Evolutionary conservation across 2,329 filamentous ascomycete genomes (phyloP).

Genomic region (Colletotrichum sp.): DNA sequence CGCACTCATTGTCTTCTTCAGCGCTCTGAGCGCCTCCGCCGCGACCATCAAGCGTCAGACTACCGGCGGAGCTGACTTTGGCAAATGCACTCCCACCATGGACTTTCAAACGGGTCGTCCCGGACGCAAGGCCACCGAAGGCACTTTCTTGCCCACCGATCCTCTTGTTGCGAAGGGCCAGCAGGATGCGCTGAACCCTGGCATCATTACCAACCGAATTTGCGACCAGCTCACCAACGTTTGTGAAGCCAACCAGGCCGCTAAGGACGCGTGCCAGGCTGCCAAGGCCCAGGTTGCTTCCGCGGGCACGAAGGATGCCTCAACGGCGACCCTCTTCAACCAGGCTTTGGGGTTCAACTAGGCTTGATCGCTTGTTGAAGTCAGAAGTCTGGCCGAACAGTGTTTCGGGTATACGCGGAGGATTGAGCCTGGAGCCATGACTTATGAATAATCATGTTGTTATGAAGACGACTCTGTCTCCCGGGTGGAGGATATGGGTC

Average conservation of each 20-base stretch:
- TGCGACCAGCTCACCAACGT: conserved; percentile 65
- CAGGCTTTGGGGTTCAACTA: conserved; percentile 42
- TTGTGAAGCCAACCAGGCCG: conserved; percentile 60
- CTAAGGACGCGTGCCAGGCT: conserved; percentile 49
- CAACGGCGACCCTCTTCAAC: conserved; percentile 54
- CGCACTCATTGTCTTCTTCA: neutral
- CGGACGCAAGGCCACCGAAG: conserved; percentile 55
- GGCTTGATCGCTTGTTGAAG: neutral
- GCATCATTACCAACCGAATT: conserved; percentile 67
- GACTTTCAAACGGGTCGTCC: conserved; percentile 60
- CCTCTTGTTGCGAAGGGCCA: conserved; percentile 58
- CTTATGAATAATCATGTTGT: neutral
- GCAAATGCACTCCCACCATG: conserved; percentile 53
- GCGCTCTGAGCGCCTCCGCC: conserved; percentile 6
- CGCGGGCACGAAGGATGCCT: conserved; percentile 51
- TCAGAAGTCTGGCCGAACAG: neutral
- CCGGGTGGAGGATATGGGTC: neutral
- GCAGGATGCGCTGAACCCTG: conserved; percentile 63
- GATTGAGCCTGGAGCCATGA: neutral
- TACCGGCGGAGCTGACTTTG: conserved; percentile 47
- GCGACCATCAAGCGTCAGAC: neutral
- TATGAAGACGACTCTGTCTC: neutral
- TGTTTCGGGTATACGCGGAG: neutral
- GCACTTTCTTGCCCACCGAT: conserved; percentile 64
- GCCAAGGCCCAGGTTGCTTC: conserved; percentile 55